A percentile compares a stretch with the other conserved stretches of the same genome.
phyloP scores from a whole-genome alignment of 2,329 filamentous ascomycete species.

The Neonectria hederae region DNA sequence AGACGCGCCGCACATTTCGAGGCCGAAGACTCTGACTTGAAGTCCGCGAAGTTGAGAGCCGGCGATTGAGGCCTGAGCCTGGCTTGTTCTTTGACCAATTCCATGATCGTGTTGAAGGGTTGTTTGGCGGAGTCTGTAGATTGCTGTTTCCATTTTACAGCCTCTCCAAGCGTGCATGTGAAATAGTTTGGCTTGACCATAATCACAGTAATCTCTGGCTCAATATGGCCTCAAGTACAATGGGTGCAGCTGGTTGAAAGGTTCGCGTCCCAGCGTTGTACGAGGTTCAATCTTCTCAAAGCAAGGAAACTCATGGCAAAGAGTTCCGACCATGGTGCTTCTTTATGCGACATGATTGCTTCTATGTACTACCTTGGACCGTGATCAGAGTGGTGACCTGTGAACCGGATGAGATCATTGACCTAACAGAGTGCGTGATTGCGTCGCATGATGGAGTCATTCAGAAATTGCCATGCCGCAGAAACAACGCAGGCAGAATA shows the following conservation, averaged over 20 bases:
- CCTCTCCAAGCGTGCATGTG: conserved; percentile 68
- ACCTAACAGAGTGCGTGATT: not conserved
- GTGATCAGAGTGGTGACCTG: not conserved
- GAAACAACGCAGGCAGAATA: not conserved
- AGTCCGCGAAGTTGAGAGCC: not conserved
- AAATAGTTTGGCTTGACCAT: conserved; percentile 59
- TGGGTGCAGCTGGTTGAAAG: not conserved
- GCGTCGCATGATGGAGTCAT: not conserved
- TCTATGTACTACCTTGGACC: not conserved
- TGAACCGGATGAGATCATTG: not conserved
- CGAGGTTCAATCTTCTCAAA: not conserved
- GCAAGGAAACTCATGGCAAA: too few relatives aligned
- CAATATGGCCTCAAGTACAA: too few relatives aligned
- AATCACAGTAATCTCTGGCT: conserved; percentile 7
- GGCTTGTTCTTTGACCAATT: conserved; percentile 61
- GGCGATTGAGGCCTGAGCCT: conserved; percentile 39
- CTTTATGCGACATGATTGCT: not conserved
- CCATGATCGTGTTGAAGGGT: conserved; percentile 57
- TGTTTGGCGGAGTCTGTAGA: conserved; percentile 20
- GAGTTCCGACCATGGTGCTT: too few relatives aligned
- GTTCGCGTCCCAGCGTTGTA: not conserved
- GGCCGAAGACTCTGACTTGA: not conserved
- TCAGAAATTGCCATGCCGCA: not conserved
- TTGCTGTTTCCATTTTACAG: conserved; percentile 48
- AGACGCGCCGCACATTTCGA: not conserved